Conservation (phyloP, 257 asterid genomes). For the Ajuga chamaepitys region DNA sequence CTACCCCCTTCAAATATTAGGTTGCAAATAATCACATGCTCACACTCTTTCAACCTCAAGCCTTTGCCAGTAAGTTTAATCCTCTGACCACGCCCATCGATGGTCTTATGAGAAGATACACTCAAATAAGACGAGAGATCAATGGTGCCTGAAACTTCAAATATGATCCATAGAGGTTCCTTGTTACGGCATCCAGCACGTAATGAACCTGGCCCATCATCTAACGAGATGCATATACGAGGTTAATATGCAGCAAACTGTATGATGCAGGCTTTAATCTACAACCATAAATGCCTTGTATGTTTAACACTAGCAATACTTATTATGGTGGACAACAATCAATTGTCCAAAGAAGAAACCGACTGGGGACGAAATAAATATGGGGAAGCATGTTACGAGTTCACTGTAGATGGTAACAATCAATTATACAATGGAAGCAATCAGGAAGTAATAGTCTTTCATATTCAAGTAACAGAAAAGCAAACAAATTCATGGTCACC, state of each 20-base stretch:
- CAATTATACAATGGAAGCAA: no score
- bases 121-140: slow-evolving; percentile 57
- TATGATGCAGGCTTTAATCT: no score
- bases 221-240: slow-evolving; percentile 26
- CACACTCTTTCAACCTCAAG: slow-evolving; percentile 72
- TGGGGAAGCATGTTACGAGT: no score
- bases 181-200: slow-evolving; percentile 74
- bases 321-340: no score
- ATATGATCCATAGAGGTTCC: slow-evolving; percentile 83
- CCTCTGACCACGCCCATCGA: slow-evolving; percentile 91
- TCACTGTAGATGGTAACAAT: no score
- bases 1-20: slow-evolving; percentile 80
- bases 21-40: slow-evolving; percentile 79
- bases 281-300: neutral
- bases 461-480: no score
- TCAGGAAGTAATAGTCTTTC: no score
- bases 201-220: slow-evolving; percentile 92
- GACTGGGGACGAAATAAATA: no score
- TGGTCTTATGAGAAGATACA: slow-evolving; percentile 73
- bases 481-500: no score
- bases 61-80: slow-evolving; percentile 82
- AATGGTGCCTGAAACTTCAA: slow-evolving; percentile 79
- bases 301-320: no score
- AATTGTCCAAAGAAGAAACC: no score
- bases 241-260: neutral